Percentiles rank a stretch among this genome's conserved stretches.
Evolutionary conservation across 2,329 filamentous ascomycete genomes (phyloP).

Genomic region (Pseudogymnoascus destructans): DNA sequence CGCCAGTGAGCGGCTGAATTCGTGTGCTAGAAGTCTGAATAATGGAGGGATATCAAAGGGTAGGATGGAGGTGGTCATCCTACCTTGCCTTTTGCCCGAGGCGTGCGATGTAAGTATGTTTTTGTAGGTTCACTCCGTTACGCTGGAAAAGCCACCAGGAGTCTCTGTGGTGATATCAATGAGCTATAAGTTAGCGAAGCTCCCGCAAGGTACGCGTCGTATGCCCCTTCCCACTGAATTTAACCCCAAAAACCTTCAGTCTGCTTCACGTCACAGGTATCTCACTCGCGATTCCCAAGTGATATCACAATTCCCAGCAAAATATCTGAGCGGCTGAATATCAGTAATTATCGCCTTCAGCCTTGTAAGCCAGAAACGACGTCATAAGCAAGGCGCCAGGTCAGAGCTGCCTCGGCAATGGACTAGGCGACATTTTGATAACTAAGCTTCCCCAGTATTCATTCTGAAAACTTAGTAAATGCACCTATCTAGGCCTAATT

Average conservation of each 20-base stretch:
- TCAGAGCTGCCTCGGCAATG: background rate
- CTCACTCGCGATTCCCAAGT: background rate
- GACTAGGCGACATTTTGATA: background rate
- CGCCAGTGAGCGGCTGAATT: slow-evolving; percentile 19
- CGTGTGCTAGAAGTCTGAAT: slow-evolving; percentile 19
- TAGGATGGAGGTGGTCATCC: slow-evolving; percentile 11
- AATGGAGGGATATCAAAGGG: slow-evolving; percentile 17
- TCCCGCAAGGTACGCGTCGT: background rate
- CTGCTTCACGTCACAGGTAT: background rate
- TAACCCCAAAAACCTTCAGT: background rate
- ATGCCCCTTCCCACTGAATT: background rate
- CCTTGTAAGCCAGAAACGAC: background rate
- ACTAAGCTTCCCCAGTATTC: background rate
- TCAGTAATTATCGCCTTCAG: background rate
- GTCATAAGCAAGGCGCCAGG: background rate
- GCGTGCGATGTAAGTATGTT: background rate
- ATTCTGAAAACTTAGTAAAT: too few species aligned
- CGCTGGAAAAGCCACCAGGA: background rate
- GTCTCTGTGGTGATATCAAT: background rate
- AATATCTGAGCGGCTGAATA: background rate
- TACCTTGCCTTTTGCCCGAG: background rate
- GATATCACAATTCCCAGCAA: background rate
- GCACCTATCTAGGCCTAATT: too few species aligned
- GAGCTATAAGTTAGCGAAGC: background rate
- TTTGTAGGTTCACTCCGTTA: background rate